Base-by-base conservation (phyloP, 2,329 filamentous ascomycete genomes). In the Neopestalotiopsis sp. region DNA sequence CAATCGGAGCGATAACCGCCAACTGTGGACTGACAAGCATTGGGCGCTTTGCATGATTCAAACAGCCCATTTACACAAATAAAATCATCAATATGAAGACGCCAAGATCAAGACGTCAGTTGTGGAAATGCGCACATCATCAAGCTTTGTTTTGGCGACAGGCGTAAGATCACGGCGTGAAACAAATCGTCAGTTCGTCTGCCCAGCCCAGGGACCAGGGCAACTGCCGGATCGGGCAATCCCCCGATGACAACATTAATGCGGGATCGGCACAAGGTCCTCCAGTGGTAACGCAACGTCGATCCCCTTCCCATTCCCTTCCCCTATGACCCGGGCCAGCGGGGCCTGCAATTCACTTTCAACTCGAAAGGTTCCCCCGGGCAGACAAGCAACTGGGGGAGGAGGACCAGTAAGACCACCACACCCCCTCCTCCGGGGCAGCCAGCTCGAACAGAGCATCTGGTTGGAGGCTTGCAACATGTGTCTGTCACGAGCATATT, bases 211-310 rank as follows among this genome's bases (percentile, higher is more conserved):
- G 14, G 38, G 34, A 28, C 40, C n/a, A 24, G 28, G n/a, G 34
- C 40, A 64, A 64, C 61, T 64, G 28, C 61, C 61, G 28, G 42
- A 64, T 49, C 38, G 34, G 40, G 61, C 61, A 64, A 64, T 38
- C 34, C 42, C 61, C 61, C 61, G 61, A 64, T 64, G 61, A 64
- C 61, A 64, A 64, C 61, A 64, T 64, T 28, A 64, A 64, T 64
- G 61, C 61, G 61, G 61, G 61, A 64, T 64, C 61, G 61, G 61
- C 24, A 20, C 20, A 30, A 28, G 38, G 38, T 32, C 42, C 40
- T 40, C n/a, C 61, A 45, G 24, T 53, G 61, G 61, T 17, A 64
- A 45, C 28, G 61, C 17, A 14, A 7, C 38, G 61, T 64, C 42
- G 61, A 64, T 64, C 61, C 61, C 38, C 30, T 12, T 38, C 28